Evolutionary conservation across 495 filamentous ascomycete species (phyloP).

Genomic region (Hypoxylon crocopeplum): DNA sequence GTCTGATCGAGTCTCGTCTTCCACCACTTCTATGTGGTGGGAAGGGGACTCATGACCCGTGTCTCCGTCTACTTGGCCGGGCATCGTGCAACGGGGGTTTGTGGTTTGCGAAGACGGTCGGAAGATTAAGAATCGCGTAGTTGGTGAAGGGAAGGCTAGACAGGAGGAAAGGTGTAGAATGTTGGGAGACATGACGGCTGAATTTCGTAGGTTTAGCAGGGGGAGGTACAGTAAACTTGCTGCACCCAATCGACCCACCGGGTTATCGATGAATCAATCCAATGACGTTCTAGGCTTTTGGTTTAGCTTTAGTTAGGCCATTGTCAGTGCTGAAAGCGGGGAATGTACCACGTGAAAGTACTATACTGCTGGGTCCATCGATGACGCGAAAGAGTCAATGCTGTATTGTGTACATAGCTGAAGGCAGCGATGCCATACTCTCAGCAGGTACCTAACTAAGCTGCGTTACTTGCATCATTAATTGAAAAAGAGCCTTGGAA

Average conservation of each 20-base stretch:
- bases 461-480: no score
- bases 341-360: slow-evolving; percentile 31
- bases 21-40: slow-evolving; percentile 52
- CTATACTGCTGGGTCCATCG: slow-evolving; percentile 27
- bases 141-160: slow-evolving; percentile 18
- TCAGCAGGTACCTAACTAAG: no score
- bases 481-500: no score
- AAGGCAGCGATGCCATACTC: neutral
- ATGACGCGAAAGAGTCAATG: slow-evolving; percentile 20
- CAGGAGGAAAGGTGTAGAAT: slow-evolving; percentile 36
- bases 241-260: neutral
- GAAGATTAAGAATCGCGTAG: slow-evolving; percentile 24
- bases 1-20: slow-evolving; percentile 47
- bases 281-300: slow-evolving; percentile 28
- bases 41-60: slow-evolving; percentile 35
- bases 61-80: slow-evolving; percentile 44
- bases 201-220: slow-evolving; percentile 18
- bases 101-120: slow-evolving; percentile 11
- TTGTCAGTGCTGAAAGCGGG: slow-evolving; percentile 18
- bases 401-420: slow-evolving; percentile 4
- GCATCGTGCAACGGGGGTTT: slow-evolving; percentile 38
- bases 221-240: no score
- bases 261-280: slow-evolving; percentile 14
- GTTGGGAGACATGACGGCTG: slow-evolving; percentile 34
- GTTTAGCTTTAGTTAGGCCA: slow-evolving; percentile 10